These are phyloP conservation scores for Candida gigantensis DNA, from an alignment of 1,139 yeast species.

Conservation along the genomic window DNA sequence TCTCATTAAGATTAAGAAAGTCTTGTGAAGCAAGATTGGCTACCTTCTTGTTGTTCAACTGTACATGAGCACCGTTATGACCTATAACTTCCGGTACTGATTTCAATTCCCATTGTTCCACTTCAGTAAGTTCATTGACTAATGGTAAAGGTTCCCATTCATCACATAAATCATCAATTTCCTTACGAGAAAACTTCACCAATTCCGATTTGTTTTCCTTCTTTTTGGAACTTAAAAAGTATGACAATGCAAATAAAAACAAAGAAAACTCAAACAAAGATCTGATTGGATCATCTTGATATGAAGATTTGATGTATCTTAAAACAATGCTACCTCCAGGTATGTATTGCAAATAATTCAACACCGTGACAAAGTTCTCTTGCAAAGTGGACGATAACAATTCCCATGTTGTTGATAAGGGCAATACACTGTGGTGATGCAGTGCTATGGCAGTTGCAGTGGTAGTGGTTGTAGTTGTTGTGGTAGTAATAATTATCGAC, in stretches of 20 bases:
- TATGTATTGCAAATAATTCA: conserved; percentile 40
- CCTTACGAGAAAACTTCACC: conserved; percentile 62
- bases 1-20: conserved; percentile 58
- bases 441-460: conserved; percentile 28
- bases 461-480: conserved; percentile 21
- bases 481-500: conserved; percentile 16
- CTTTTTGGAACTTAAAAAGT: conserved; percentile 80
- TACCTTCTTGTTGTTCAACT: conserved; percentile 17
- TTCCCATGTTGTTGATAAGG: conserved; percentile 43
- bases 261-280: conserved; percentile 78
- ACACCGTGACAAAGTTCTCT: conserved; percentile 36
- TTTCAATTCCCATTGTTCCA: conserved; percentile 63
- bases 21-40: conserved; percentile 69
- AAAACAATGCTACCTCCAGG: conserved; percentile 85
- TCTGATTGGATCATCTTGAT: conserved; percentile 91
- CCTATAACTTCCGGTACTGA: conserved; percentile 66
- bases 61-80: conserved; percentile 53
- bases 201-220: conserved; percentile 75
- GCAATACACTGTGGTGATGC: conserved; percentile 10
- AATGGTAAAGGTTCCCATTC: conserved; percentile 94
- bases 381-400: conserved; percentile 36
- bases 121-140: conserved; percentile 52
- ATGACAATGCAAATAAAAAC: conserved; percentile 80
- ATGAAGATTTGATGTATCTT: conserved; percentile 82
- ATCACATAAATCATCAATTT: conserved; percentile 77